These are phyloP conservation scores for Pythium dissimile DNA, from an alignment of 352 stramenopile genomes.

Conservation along the genomic window DNA sequence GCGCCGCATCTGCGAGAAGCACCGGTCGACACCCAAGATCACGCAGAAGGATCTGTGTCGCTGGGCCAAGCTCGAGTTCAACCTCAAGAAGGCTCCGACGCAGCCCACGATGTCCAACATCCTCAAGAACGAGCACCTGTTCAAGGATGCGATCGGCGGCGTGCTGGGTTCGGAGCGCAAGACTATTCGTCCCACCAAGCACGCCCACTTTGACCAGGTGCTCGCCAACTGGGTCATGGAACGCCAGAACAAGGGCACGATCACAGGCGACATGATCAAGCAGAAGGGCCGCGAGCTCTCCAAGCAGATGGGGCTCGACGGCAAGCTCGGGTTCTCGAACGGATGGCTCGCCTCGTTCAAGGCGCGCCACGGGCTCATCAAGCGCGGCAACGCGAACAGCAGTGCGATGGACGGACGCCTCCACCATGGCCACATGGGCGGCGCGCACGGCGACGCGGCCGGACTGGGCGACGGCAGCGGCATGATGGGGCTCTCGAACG, in stretches of 20 bases:
- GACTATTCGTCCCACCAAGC: constrained; percentile 75
- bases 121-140: constrained; percentile 85
- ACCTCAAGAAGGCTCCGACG: constrained; percentile 76
- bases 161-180: constrained; percentile 76
- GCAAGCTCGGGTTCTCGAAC: constrained; percentile 84
- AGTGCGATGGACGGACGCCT: constrained; percentile 23
- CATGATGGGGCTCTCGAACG: constrained; percentile 46
- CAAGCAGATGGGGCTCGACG: constrained; percentile 81
- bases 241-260: constrained; percentile 84
- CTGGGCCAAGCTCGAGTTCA: constrained; percentile 89
- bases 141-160: constrained; percentile 81
- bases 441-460: constrained; percentile 6
- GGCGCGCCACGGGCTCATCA: constrained; percentile 77
- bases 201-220: constrained; percentile 81
- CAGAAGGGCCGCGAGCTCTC: constrained; percentile 74
- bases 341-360: constrained; percentile 86
- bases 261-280: constrained; percentile 89
- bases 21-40: constrained; percentile 83
- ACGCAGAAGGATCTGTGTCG: constrained; percentile 86
- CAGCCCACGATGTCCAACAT: constrained; percentile 83
- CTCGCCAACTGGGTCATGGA: constrained; percentile 89
- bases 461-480: constrained; percentile 31
- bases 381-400: constrained; percentile 30
- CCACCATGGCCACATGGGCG: constrained; percentile 9
- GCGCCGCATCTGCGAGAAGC: constrained; percentile 86